Base-by-base conservation (phyloP, 2,329 filamentous ascomycete species). In the Zymoseptoria crescenta region DNA sequence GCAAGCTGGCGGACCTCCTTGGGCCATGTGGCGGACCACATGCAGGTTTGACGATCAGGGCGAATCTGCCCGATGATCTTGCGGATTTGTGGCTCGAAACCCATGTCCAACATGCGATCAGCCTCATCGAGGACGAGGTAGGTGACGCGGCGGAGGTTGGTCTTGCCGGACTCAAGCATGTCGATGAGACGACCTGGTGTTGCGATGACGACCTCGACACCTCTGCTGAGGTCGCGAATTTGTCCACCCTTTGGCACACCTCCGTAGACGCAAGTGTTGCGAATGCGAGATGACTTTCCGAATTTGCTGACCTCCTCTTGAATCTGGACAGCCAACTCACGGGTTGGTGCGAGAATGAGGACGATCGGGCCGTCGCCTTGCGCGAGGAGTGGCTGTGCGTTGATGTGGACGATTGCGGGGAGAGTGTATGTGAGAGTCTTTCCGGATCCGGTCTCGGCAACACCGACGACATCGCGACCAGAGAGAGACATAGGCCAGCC, bases 81-180 rank as follows among this genome's bases (percentile, higher is more conserved):
- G 81, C 94, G 91, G 71, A 99, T 97, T 77, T 97, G 94, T 67
- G 94, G 94, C 80, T 99, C 94, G 79, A 99, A 97, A 85, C 94
- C 94, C 94, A 99, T 99, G 80, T 99, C 94, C 75, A 99, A 83
- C 94, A 99, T 99, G 73, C 94, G 93, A 79, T 99, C 94, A 74
- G 94, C 94, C 81, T 99, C 94, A 71, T 99, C 94, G 65, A 99
- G 91, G 67, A 97, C 94, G 59, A 99, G 83, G 80, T 99, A 99
- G 58, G 94, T 99, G 63, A 97, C 92, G 75, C 94, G 91, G 67
- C 93, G 93, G 64, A 99, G 85, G 80, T 99, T 97, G 70, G 94
- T 99, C 83, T 95, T 96, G 76, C 92, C 93, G 67, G 91, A 90
- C 79, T 97, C 94, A 30, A 99, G 85, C 91, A 97, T 96, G 72